Evolutionary conservation across 305 asterid species (phyloP).

Genomic region (Plantago lanceolata): DNA sequence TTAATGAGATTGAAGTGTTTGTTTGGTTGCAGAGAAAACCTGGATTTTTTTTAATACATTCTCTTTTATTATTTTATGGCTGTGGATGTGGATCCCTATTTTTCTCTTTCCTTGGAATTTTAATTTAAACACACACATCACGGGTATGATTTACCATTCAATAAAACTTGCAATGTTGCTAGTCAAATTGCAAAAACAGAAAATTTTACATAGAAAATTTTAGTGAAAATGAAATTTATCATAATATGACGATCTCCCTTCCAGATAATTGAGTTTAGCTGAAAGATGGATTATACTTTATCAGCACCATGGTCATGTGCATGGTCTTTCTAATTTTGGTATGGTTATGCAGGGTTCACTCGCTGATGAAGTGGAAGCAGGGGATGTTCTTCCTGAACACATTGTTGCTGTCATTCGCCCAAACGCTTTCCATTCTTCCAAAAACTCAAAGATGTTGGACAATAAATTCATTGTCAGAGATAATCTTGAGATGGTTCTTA

Average conservation of each 20-base stretch:
- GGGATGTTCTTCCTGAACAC: conserved; percentile 44
- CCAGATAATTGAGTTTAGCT: neutral
- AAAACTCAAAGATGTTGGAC: conserved; percentile 35
- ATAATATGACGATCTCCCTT: neutral
- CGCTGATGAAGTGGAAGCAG: conserved; percentile 37
- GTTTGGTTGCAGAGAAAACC: no score
- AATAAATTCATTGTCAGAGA: conserved; percentile 45
- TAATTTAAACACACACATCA: neutral
- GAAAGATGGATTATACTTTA: neutral
- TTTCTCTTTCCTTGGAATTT: no score
- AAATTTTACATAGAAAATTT: neutral
- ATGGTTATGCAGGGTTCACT: conserved; percentile 45
- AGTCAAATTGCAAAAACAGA: neutral
- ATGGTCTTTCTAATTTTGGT: neutral
- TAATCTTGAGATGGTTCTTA: conserved; percentile 35
- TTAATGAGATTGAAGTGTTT: no score
- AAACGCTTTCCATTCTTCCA: conserved; percentile 27
- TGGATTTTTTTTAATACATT: neutral
- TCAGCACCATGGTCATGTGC: neutral
- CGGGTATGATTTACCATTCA: neutral
- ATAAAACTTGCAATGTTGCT: neutral
- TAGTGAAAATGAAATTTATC: no score
- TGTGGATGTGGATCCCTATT: neutral
- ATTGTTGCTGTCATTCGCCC: conserved; percentile 65
- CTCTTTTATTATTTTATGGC: no score